A percentile compares a stretch with the other conserved stretches of the same genome.
Conservation (phyloP, 2,329 filamentous ascomycete genomes). For the Byssothecium circinans region DNA sequence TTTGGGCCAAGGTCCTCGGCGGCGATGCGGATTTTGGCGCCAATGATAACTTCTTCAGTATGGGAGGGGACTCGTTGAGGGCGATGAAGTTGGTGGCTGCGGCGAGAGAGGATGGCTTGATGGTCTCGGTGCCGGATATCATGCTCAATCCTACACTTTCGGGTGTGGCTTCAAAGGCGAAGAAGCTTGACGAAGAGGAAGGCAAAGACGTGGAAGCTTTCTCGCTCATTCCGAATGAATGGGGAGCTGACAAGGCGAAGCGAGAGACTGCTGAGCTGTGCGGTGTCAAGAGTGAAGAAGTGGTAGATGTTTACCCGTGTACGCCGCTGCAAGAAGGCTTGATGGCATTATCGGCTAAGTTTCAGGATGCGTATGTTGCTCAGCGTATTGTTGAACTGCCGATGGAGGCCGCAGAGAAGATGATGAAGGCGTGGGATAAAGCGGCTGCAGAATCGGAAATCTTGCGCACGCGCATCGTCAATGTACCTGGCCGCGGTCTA, state of each 20-base stretch:
- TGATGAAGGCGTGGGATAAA: constrained; percentile 43
- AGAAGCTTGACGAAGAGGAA: constrained; percentile 17
- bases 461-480: constrained; percentile 45
- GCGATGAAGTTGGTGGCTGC: constrained; percentile 61
- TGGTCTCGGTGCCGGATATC: constrained; percentile 58
- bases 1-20: constrained; percentile 39
- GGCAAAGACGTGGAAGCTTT: constrained; percentile 34
- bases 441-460: constrained; percentile 37
- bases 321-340: constrained; percentile 48
- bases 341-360: constrained; percentile 44
- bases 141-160: constrained; percentile 53
- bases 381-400: constrained; percentile 40
- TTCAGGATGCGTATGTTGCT: constrained; percentile 42
- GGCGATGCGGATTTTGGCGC: constrained; percentile 36
- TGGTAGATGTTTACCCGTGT: constrained; percentile 48
- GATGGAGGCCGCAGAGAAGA: constrained; percentile 32
- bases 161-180: constrained; percentile 49
- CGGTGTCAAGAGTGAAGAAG: constrained; percentile 17
- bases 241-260: constrained; percentile 36
- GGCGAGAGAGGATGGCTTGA: constrained; percentile 52
- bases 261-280: constrained; percentile 44
- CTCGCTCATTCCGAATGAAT: constrained; percentile 32
- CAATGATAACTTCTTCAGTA: constrained; percentile 48
- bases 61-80: constrained; percentile 55
- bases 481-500: constrained; percentile 40